Conservation (phyloP, 1,284 basidiomycete species). For the Irpex sp. region DNA sequence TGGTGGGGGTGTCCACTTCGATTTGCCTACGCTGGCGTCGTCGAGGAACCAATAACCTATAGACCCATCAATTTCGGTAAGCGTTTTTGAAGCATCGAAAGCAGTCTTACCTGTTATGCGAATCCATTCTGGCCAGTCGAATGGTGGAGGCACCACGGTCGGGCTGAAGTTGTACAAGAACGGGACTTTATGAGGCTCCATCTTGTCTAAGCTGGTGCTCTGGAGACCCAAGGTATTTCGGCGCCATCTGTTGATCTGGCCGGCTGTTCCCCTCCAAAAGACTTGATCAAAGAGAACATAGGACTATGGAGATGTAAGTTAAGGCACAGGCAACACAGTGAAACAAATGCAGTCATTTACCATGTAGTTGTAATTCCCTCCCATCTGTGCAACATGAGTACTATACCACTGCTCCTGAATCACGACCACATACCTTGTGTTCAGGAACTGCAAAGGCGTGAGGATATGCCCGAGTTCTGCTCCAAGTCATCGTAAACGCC, state of each 20-base stretch:
- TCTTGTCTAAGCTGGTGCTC: conserved; percentile 85
- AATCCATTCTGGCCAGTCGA: conserved; percentile 99
- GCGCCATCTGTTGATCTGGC: conserved; percentile 95
- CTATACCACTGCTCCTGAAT: not conserved
- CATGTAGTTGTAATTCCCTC: conserved; percentile 98
- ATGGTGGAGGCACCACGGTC: conserved; percentile 80
- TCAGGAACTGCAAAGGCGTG: conserved; percentile 98
- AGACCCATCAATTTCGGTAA: conserved; percentile 11
- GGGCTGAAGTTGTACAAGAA: conserved; percentile 98
- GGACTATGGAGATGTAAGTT: conserved; percentile 39
- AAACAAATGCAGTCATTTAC: conserved; percentile 34
- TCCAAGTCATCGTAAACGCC: conserved; percentile 88
- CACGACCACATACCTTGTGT: conserved; percentile 51
- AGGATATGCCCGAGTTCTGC: conserved; percentile 86
- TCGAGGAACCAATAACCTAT: conserved; percentile 94
- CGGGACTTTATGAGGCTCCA: conserved; percentile 95
- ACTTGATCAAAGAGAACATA: conserved; percentile 97
- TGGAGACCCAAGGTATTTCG: conserved; percentile 74
- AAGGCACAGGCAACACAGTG: too few species aligned
- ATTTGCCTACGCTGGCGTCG: conserved; percentile 81
- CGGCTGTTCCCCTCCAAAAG: conserved; percentile 92
- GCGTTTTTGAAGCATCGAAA: conserved; percentile 11
- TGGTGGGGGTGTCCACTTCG: conserved; percentile 84
- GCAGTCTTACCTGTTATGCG: conserved; percentile 74
- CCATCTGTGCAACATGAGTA: conserved; percentile 58